Conservation (phyloP, 768 basidiomycete species). For the Pisolithus orientalis region DNA sequence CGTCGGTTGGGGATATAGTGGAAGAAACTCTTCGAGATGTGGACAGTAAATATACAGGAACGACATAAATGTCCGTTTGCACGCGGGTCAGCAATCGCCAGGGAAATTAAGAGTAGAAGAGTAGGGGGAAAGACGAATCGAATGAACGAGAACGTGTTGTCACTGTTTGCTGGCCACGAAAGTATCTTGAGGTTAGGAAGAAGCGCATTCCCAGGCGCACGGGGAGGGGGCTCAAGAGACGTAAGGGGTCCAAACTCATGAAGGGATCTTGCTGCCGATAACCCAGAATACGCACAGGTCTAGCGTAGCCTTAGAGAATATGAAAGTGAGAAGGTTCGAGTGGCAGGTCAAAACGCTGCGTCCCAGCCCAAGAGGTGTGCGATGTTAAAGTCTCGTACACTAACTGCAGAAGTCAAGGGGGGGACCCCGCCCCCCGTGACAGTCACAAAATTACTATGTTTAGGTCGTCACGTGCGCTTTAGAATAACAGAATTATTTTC, state of each 20-base stretch:
- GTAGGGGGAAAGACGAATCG: conserved; percentile 1
- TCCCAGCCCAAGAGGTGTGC: too few relatives aligned
- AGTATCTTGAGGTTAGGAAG: conserved; percentile 1
- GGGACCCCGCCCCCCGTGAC: too few relatives aligned
- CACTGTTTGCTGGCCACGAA: not conserved
- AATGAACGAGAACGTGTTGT: not conserved
- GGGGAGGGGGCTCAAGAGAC: conserved; percentile 1
- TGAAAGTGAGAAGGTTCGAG: not conserved
- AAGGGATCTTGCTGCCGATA: not conserved
- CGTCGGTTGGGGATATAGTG: not conserved
- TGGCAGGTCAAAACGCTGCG: not conserved
- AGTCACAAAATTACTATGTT: too few relatives aligned
- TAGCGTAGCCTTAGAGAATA: conserved; percentile 3
- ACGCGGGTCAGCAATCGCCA: not conserved
- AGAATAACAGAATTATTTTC: too few relatives aligned
- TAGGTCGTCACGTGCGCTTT: too few relatives aligned
- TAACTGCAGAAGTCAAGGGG: too few relatives aligned
- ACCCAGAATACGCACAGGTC: conserved; percentile 1
- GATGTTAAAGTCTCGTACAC: too few relatives aligned
- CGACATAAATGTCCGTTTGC: conserved; percentile 2
- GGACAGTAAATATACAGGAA: conserved; percentile 2
- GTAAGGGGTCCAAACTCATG: not conserved
- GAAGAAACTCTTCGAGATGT: not conserved
- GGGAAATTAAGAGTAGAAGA: not conserved
- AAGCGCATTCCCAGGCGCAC: not conserved